Base-by-base conservation (phyloP, 208 protist species). In the Leishmania tropica region DNA sequence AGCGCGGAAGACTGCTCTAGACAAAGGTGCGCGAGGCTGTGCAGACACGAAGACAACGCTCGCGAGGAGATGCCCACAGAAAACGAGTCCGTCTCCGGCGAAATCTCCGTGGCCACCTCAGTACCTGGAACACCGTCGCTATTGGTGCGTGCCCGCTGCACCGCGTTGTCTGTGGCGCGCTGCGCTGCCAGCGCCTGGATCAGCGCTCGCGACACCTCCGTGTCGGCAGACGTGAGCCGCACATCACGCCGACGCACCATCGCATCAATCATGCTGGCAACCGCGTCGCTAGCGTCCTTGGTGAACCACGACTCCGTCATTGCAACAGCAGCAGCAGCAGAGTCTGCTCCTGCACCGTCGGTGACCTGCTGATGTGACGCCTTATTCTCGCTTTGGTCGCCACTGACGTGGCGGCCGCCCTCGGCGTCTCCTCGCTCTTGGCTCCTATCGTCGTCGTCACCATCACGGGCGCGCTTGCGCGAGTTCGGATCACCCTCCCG, bases 21-120 rank as follows among this genome's bases (percentile, higher is more conserved):
- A 47, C 83, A 86, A 47, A 86, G 78, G 56, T 86, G 83, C 54
- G 82, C 67, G 7, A 86, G 78, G 54, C 78, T 80, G 65, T 75
- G 72, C 64, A 86, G 74, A 71, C 83, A 86, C 54, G 71, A 75
- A 21, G 83, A 54, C 78, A 86, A 77, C 0, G 78, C 78, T 1
- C 74, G 72, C 21, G 73, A 79, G 65, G 77, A 81, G 40, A 45
- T 7, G 10, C 45, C 35, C 11, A 24, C 13, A 0, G 47, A 19
- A 54, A 35, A 67, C 35, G 58, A 45, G 13, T 58, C 53, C 7
- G 77, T 35, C 10, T 37, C 67, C 5, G 71, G 47, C 24, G 24
- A 40, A 13, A 31, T 37, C 24, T 48, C 42, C 58, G 42, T 10
- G 10, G 42, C 1, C 42, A 51, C 7, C 24, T 19, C 68, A 15